phyloP scores from a whole-genome alignment of 352 stramenopile genomes.

The Globisporangium cederbergense region DNA sequence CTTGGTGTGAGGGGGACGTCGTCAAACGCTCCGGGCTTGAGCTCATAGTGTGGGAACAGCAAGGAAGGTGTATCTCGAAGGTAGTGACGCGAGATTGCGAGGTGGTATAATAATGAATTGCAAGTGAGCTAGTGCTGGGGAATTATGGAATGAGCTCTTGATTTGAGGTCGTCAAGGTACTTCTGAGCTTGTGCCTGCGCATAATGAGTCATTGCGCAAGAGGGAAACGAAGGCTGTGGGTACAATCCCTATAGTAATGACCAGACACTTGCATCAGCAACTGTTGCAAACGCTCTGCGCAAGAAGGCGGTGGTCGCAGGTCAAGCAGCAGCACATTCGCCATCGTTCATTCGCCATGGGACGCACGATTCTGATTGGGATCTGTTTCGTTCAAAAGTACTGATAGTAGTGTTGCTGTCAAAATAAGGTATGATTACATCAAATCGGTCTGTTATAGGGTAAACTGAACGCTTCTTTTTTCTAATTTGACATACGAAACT shows the following conservation, averaged over 20 bases:
- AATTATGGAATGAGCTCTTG: constrained; percentile 3
- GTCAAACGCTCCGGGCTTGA: not conserved
- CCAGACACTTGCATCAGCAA: too few relatives aligned
- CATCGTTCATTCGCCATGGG: not conserved
- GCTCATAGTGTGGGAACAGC: not conserved
- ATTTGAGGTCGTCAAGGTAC: not conserved
- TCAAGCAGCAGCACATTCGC: not conserved
- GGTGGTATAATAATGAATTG: not conserved
- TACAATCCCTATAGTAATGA: not conserved
- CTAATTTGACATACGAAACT: too few relatives aligned
- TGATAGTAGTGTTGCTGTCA: not conserved
- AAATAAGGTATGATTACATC: not conserved
- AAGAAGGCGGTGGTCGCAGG: not conserved
- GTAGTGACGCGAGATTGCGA: not conserved
- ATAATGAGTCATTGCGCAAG: constrained; percentile 5
- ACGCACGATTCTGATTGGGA: not conserved
- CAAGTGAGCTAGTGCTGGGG: not conserved
- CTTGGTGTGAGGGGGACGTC: not conserved
- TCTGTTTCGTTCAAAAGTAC: not conserved
- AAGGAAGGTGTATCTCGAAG: not conserved
- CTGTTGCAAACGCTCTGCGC: not conserved
- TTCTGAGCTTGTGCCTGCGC: not conserved
- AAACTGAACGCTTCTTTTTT: too few relatives aligned
- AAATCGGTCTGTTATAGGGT: too few relatives aligned
- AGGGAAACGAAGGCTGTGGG: not conserved